Evolutionary conservation across 345 rosid species (phyloP).

Genomic region (Raphanus sativus): DNA sequence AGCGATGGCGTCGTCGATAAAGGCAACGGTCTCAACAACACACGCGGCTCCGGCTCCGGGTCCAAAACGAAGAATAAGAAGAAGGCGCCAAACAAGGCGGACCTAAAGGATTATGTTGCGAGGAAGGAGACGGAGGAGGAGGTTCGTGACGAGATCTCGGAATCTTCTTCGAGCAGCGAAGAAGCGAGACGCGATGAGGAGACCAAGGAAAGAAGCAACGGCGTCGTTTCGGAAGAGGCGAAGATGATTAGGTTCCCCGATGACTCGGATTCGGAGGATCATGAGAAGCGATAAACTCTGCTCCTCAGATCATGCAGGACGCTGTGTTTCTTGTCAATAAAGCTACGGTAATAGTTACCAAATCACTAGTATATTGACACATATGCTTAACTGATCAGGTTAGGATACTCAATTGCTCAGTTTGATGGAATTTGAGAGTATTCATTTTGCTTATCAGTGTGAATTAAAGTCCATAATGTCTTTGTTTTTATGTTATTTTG

Average conservation of each 20-base stretch:
- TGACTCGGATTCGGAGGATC: slow-evolving; percentile 70
- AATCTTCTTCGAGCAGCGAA: slow-evolving; percentile 30
- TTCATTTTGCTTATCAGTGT: slow-evolving; percentile 1
- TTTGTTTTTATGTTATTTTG: too few species aligned
- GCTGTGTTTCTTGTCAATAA: slow-evolving; percentile 75
- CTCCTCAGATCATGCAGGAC: slow-evolving; percentile 48
- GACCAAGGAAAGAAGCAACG: slow-evolving; percentile 29
- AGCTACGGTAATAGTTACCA: slow-evolving; percentile 70
- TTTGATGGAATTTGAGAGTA: slow-evolving; percentile 6
- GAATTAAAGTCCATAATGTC: too few species aligned
- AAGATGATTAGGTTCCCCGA: slow-evolving; percentile 58
- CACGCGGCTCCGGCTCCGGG: slow-evolving; percentile 12
- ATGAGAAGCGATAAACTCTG: slow-evolving; percentile 50
- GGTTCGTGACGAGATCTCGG: slow-evolving; percentile 31
- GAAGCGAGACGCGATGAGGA: background rate
- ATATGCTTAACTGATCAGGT: background rate
- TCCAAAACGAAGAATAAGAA: slow-evolving; percentile 17
- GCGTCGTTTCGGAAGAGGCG: slow-evolving; percentile 39
- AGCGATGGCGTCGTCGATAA: slow-evolving; percentile 19
- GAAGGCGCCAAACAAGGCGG: slow-evolving; percentile 14
- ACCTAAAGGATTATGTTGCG: background rate
- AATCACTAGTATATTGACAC: background rate
- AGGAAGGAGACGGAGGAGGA: slow-evolving; percentile 8
- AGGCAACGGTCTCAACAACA: background rate
- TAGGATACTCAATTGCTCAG: background rate